Conservation (phyloP, 1,284 basidiomycete species). For the Papiliotrema nemorosa region DNA sequence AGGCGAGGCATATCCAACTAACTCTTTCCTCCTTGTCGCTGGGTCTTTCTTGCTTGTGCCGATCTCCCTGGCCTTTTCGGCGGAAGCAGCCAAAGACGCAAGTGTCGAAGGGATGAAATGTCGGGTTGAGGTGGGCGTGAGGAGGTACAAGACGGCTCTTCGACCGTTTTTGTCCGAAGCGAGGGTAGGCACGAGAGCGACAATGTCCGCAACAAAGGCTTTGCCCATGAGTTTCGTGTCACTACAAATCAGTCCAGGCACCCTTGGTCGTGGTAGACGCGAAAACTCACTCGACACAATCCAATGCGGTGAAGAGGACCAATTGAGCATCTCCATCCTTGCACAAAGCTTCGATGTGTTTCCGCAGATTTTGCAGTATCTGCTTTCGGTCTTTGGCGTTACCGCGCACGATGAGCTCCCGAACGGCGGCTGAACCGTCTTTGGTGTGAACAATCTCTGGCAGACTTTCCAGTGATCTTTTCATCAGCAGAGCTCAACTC, state of each 20-base stretch:
- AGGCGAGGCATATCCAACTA: slow-evolving; percentile 65
- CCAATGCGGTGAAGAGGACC: slow-evolving; percentile 80
- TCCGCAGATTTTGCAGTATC: slow-evolving; percentile 77
- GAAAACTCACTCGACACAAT: slow-evolving; percentile 69
- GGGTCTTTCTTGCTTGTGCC: slow-evolving; percentile 76
- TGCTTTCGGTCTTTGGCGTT: slow-evolving; percentile 87
- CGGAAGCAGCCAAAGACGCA: slow-evolving; percentile 62
- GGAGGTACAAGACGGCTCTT: slow-evolving; percentile 71
- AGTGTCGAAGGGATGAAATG: slow-evolving; percentile 80
- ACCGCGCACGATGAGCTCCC: slow-evolving; percentile 74
- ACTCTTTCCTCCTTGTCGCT: slow-evolving; percentile 61
- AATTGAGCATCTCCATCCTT: slow-evolving; percentile 80
- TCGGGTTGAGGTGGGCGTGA: slow-evolving; percentile 69
- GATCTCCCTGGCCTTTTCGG: slow-evolving; percentile 50
- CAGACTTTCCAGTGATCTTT: slow-evolving; percentile 71
- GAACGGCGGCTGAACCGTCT: slow-evolving; percentile 78
- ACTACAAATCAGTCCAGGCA: slow-evolving; percentile 53
- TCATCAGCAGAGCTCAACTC: background rate
- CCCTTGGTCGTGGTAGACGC: background rate
- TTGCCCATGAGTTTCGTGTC: slow-evolving; percentile 83
- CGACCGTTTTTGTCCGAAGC: slow-evolving; percentile 56
- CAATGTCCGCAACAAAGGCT: slow-evolving; percentile 59
- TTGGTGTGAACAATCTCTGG: slow-evolving; percentile 89
- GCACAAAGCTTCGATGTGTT: slow-evolving; percentile 79
- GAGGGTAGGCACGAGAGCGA: slow-evolving; percentile 55